Percentiles rank a stretch among this genome's conserved stretches.
phyloP scores from a whole-genome alignment of 331 rosid species.

The Cucumis variabilis region DNA sequence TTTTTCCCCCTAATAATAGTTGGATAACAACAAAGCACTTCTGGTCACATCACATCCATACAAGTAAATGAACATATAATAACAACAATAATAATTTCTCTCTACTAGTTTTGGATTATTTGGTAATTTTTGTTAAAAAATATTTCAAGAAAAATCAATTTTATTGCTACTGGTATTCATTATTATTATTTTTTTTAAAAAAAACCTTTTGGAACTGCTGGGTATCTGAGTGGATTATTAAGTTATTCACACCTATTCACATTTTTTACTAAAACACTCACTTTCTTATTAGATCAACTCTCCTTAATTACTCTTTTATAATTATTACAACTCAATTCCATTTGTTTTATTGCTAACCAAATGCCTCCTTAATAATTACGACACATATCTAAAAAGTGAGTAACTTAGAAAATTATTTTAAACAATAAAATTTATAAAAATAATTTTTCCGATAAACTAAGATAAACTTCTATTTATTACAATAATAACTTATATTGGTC shows the following conservation, averaged over 20 bases:
- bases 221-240: too few relatives aligned
- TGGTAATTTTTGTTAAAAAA: not conserved
- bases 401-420: too few relatives aligned
- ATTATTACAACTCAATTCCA: too few relatives aligned
- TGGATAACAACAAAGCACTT: conserved; percentile 19
- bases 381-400: not conserved
- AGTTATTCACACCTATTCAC: too few relatives aligned
- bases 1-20: conserved; percentile 5
- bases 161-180: not conserved
- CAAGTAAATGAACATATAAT: conserved; percentile 6
- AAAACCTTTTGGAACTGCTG: too few relatives aligned
- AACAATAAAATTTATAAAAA: too few relatives aligned
- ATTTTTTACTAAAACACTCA: too few relatives aligned
- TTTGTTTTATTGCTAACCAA: not conserved
- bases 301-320: too few relatives aligned
- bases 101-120: not conserved
- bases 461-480: too few relatives aligned
- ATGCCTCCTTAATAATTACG: not conserved
- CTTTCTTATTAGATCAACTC: too few relatives aligned
- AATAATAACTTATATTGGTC: too few relatives aligned
- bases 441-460: too few relatives aligned
- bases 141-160: not conserved
- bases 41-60: conserved; percentile 24
- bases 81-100: not conserved
- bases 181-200: not conserved